Evolutionary conservation across 2,329 filamentous ascomycete genomes (phyloP), one percentile per base, ranked within the genome.

Genomic region (Aspergillus melleus): DNA sequence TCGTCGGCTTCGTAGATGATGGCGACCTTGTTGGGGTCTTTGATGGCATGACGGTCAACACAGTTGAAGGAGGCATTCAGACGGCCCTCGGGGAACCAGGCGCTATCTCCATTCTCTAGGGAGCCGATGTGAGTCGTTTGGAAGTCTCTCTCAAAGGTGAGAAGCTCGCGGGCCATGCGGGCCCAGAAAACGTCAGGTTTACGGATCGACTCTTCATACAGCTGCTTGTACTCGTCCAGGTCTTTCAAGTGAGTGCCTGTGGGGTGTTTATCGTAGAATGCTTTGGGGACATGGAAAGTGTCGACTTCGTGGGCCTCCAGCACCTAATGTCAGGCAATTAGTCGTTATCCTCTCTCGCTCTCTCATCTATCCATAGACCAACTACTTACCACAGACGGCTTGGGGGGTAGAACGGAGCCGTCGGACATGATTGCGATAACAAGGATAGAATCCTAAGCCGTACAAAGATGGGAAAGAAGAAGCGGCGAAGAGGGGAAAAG

Each of bases 1-100:
- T 99, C 95, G 72, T 99, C 95, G 62, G 93, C 94, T 82, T 99
- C 95, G 82, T 98, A 99, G 81, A 98, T 96, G 80, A 99, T 96
- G 76, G 95, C 95, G 52, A 95, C 88, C 80, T 90, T 92, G 80
- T 98, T 82, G 52, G 95, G 95, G 79, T 96, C 88, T 80, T 93
- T 92, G 79, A 96, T 86, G n/a, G 95, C 95, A 78, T 98, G 94
- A 63, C 95, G 91, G 74, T 99, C 95, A 65, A 99, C 89, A 73
- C 92, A 96, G 83, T 99, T 99, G 87, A 92, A 98, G 29, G 91
- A 95, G 64, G 95, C 95, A 72, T 99, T 99, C 73, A 99, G 83
- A 70, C 89, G 87, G 67, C 95, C 95, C 81, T 97, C 95, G 62
- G 93, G 80, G 75, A 98, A 99, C 94, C 95, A 99, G 64, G 92